Evolutionary conservation across 305 asterid genomes (phyloP).

Genomic region (Fraxinus latifolia): DNA sequence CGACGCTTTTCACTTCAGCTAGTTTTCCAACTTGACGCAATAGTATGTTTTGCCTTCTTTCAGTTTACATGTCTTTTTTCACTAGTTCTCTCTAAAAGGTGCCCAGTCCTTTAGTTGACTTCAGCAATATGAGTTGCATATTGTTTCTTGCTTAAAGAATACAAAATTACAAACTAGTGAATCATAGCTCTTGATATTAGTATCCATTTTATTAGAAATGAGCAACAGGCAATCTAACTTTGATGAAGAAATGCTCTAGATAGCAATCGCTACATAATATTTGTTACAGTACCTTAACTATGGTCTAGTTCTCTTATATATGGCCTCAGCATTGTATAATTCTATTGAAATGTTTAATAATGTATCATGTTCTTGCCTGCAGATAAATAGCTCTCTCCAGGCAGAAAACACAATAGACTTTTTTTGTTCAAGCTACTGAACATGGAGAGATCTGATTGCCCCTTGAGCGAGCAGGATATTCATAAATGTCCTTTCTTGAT

Average conservation of each 20-base stretch:
- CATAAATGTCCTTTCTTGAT: constrained; percentile 77
- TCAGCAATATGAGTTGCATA: too few species aligned
- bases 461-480: constrained; percentile 45
- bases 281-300: neutral
- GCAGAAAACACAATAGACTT: constrained; percentile 42
- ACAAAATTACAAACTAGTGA: too few species aligned
- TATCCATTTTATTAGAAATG: too few species aligned
- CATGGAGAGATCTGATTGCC: constrained; percentile 49
- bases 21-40: too few species aligned
- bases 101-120: too few species aligned
- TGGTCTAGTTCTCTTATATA: neutral
- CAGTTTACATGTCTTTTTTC: too few species aligned
- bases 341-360: neutral
- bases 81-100: too few species aligned
- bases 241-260: neutral
- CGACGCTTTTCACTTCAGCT: too few species aligned
- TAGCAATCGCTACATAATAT: neutral
- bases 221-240: too few species aligned
- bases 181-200: too few species aligned
- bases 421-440: constrained; percentile 44
- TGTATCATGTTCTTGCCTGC: constrained; percentile 19
- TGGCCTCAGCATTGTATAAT: neutral
- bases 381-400: constrained; percentile 32
- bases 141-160: too few species aligned
- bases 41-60: too few species aligned